These are phyloP conservation scores for Recurvomyces mirabilis DNA, from an alignment of 495 filamentous ascomycete genomes.

Conservation along the genomic window DNA sequence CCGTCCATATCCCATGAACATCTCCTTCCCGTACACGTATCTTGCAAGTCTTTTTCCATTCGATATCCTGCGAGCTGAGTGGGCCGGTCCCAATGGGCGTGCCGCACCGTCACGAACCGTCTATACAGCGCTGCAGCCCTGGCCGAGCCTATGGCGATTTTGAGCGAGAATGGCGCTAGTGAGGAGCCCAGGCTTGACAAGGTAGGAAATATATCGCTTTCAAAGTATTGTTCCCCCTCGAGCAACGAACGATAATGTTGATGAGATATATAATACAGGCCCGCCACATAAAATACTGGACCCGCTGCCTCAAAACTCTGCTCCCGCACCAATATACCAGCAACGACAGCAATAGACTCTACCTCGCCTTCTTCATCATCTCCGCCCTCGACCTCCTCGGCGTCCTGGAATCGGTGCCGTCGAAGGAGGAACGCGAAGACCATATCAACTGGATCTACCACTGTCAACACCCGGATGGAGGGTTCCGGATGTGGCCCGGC, in stretches of 20 bases:
- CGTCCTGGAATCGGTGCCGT: slow-evolving; percentile 44
- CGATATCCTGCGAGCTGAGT: no score
- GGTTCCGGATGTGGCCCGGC: slow-evolving; percentile 71
- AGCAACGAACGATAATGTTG: neutral
- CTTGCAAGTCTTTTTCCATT: no score
- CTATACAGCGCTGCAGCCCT: no score
- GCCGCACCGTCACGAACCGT: no score
- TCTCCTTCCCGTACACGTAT: no score
- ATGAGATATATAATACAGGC: neutral
- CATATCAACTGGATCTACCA: slow-evolving; percentile 62
- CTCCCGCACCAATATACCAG: slow-evolving; percentile 72
- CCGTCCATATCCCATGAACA: no score
- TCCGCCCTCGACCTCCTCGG: slow-evolving; percentile 71
- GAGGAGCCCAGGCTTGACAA: slow-evolving; percentile 11
- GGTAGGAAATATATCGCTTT: neutral
- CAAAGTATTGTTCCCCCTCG: neutral
- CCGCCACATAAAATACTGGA: slow-evolving; percentile 79
- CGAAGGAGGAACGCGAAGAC: slow-evolving; percentile 44
- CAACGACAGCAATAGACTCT: slow-evolving; percentile 82
- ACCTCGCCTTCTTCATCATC: slow-evolving; percentile 77
- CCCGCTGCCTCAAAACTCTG: slow-evolving; percentile 70
- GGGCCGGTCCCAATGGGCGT: no score
- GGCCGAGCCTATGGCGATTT: no score
- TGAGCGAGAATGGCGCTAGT: neutral
- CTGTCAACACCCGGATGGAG: slow-evolving; percentile 62